phyloP scores from a whole-genome alignment of 2,329 filamentous ascomycete species.

The Diplodia mutila region DNA sequence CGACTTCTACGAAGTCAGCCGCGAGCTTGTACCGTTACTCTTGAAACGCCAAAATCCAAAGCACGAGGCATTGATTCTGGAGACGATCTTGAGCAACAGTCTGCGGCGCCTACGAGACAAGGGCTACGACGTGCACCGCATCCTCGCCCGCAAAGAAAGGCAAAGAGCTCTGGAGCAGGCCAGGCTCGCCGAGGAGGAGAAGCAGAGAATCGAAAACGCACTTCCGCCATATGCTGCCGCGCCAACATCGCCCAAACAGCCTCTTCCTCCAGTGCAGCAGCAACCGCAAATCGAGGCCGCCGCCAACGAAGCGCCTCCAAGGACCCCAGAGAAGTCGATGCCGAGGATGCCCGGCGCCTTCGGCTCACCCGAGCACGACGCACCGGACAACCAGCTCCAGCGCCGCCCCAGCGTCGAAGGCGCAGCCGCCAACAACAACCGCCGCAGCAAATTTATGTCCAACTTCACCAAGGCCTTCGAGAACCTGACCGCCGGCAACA shows the following conservation, averaged over 20 bases:
- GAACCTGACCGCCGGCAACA: conserved; percentile 12
- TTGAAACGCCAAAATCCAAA: conserved; percentile 76
- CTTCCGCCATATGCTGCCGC: conserved; percentile 2
- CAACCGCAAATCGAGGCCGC: conserved; percentile 14
- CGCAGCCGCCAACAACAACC: conserved; percentile 36
- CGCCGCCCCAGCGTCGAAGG: conserved; percentile 38
- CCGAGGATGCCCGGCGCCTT: conserved; percentile 42
- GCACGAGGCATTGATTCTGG: conserved; percentile 86
- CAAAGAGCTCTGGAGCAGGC: conserved; percentile 70
- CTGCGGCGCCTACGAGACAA: conserved; percentile 79
- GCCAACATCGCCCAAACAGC: conserved; percentile 32
- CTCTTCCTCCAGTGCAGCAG: conserved; percentile 35
- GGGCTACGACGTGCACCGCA: conserved; percentile 96
- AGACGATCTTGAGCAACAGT: conserved; percentile 86
- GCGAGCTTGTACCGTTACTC: conserved; percentile 80
- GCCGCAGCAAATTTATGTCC: conserved; percentile 38
- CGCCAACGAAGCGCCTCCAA: conserved; percentile 10
- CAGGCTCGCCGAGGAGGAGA: conserved; percentile 60
- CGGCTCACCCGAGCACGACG: conserved; percentile 38
- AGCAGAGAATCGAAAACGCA: conserved; percentile 42
- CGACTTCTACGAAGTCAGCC: conserved; percentile 91
- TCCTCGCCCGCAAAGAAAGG: conserved; percentile 82
- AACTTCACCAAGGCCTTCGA: conserved; percentile 33
- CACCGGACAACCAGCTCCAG: conserved; percentile 30
- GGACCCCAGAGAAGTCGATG: conserved; percentile 33